phyloP scores from a whole-genome alignment of 2,329 filamentous ascomycete species.

The Cladophialophora immunda region DNA sequence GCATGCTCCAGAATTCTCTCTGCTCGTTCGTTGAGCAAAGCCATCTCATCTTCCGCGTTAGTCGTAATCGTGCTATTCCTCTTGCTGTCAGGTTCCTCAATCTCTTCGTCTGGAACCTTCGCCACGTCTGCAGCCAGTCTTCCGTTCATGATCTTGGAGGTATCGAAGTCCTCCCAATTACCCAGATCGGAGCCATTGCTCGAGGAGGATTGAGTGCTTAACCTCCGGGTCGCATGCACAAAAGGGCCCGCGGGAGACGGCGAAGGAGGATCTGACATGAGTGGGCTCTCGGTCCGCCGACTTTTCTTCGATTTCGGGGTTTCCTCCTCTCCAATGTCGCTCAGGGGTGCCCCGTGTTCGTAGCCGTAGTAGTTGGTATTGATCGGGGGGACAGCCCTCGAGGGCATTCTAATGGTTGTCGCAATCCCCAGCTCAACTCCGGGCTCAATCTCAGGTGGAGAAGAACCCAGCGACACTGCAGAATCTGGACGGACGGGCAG shows the following conservation, averaged over 20 bases:
- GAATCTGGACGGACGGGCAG: conserved; percentile 26
- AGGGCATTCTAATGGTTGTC: conserved; percentile 36
- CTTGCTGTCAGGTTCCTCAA: conserved; percentile 44
- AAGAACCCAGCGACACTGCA: conserved; percentile 25
- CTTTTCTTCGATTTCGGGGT: conserved; percentile 38
- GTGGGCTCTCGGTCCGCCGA: conserved; percentile 17
- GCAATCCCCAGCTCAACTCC: conserved; percentile 33
- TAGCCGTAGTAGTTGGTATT: conserved; percentile 46
- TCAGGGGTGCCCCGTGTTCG: conserved; percentile 52
- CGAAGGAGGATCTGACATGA: conserved; percentile 28
- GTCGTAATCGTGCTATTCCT: conserved; percentile 47
- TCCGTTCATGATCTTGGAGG: conserved; percentile 38
- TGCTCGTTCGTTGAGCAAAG: conserved; percentile 79
- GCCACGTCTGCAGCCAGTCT: conserved; percentile 40
- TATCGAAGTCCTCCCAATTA: conserved; percentile 43
- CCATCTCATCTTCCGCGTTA: conserved; percentile 71
- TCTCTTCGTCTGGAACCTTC: conserved; percentile 39
- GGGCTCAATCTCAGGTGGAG: conserved; percentile 23
- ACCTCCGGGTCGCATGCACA: conserved; percentile 50
- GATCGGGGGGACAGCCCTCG: conserved; percentile 26
- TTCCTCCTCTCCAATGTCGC: conserved; percentile 57
- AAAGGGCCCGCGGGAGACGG: conserved; percentile 28
- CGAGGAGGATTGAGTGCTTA: conserved; percentile 59
- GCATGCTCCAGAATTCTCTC: conserved; percentile 93
- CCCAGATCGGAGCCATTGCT: conserved; percentile 42